Base-by-base conservation (phyloP, 306 rosid species). In the Fagus sylvatica region DNA sequence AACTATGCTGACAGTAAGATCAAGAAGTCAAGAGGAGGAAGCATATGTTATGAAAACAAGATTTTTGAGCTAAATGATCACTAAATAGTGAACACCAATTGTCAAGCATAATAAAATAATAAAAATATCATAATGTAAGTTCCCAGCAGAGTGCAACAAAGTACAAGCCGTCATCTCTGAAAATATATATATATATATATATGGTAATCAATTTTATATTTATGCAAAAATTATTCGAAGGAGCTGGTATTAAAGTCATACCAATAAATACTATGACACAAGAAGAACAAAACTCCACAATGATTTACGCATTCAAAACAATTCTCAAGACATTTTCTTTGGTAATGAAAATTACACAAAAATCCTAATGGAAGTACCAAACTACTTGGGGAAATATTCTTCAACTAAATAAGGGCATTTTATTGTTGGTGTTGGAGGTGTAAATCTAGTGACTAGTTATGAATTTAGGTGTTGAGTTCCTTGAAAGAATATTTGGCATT, bases 1-100 rank as follows among this genome's bases (percentile, higher is more conserved):
- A 36, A 62, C 37, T 39, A 17, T n/a, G 15, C 49, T 39, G 33
- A 66, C 49, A 17, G 71, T 17, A 66, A 37, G 37, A 37, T 66
- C 32, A 37, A 37, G 71, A 66, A 37, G 33, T 39, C 71, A 37
- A 66, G 30, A 66, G 71, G 49, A 66, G 41, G 69, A 36, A 62
- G 67, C 36, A 60, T 32, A 60, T 11, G 67, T 30, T n/a, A 39
- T 13, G 11, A 4, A 46, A 46, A 39, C 9, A 16, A 43, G 32
- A 66, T 17, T 3, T 39, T 17, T 43, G 8, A 36, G 48, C 5
- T 7, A 66, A 39, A 66, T 3, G 49, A 40, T 39, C 48, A 37
- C 15, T 17, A n/a, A n/a, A 66, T 37, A 66, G 49, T 8, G 49
- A 39, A n/a, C 49, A 66, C 5, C 13, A 17, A 1, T 57, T 57